Percentiles rank a stretch among this genome's conserved stretches.
phyloP scores from a whole-genome alignment of 2,329 filamentous ascomycete species.

The Phaeosphaeria sp. region DNA sequence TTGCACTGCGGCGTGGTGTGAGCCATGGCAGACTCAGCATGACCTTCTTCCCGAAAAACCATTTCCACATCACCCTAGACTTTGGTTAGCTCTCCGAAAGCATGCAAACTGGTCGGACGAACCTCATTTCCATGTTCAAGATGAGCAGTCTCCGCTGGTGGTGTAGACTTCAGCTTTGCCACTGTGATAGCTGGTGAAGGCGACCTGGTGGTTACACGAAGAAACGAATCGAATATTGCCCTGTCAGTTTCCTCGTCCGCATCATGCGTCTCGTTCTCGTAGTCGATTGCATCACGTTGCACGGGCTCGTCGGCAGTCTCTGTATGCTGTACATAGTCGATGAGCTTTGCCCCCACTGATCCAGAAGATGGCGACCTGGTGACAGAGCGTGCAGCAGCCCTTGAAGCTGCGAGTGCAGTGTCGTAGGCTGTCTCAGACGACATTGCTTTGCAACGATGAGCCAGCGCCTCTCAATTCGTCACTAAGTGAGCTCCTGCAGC shows the following conservation, averaged over 20 bases:
- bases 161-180: background rate
- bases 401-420: background rate
- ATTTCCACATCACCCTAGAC: background rate
- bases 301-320: too few relatives aligned
- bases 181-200: background rate
- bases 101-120: background rate
- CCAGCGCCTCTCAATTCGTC: background rate
- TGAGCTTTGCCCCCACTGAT: background rate
- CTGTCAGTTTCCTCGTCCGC: background rate
- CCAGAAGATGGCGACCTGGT: background rate
- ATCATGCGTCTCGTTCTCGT: too few relatives aligned
- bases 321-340: background rate
- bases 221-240: background rate
- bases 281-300: too few relatives aligned
- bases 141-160: background rate
- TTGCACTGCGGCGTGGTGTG: background rate
- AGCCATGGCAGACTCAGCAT: background rate
- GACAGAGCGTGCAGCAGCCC: background rate
- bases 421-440: background rate
- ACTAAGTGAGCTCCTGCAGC: background rate
- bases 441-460: background rate
- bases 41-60: too few relatives aligned
- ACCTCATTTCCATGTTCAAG: background rate
- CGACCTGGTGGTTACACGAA: background rate
- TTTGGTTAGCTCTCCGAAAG: too few relatives aligned